phyloP scores from a whole-genome alignment of 2,329 filamentous ascomycete genomes.

The Passalora sequoiae region DNA sequence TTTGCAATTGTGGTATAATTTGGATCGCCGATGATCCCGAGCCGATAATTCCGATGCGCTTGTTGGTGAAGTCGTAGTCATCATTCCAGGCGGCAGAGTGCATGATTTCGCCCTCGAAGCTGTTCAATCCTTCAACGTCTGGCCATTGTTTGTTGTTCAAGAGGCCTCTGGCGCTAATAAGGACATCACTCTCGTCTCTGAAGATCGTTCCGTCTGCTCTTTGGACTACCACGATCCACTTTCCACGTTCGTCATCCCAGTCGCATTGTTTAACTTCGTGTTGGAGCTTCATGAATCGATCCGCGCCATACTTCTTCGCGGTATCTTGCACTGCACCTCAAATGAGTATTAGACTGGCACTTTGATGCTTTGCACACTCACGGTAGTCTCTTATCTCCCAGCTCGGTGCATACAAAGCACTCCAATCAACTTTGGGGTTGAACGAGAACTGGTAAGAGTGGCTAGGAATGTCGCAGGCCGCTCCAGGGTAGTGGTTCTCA shows the following conservation, averaged over 20 bases:
- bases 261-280: conserved; percentile 14
- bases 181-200: conserved; percentile 17
- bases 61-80: conserved; percentile 29
- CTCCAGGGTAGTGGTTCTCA: conserved; percentile 34
- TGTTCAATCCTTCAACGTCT: conserved; percentile 34
- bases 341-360: too few relatives aligned
- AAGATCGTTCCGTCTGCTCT: conserved; percentile 11
- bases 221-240: conserved; percentile 17
- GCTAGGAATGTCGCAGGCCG: conserved; percentile 41
- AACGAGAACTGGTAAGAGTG: conserved; percentile 43
- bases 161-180: conserved; percentile 19
- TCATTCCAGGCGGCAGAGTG: conserved; percentile 39
- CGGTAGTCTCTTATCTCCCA: conserved; percentile 20
- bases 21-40: conserved; percentile 41
- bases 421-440: conserved; percentile 41
- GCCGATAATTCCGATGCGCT: conserved; percentile 39
- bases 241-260: conserved; percentile 16
- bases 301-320: conserved; percentile 18
- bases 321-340: conserved; percentile 14
- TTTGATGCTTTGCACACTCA: too few relatives aligned
- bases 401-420: conserved; percentile 39
- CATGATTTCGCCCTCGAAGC: conserved; percentile 35
- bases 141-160: conserved; percentile 21
- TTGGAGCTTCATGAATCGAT: conserved; percentile 30
- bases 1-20: conserved; percentile 39